Base-by-base conservation (phyloP, 2,329 filamentous ascomycete genomes). In the Calycina marina region DNA sequence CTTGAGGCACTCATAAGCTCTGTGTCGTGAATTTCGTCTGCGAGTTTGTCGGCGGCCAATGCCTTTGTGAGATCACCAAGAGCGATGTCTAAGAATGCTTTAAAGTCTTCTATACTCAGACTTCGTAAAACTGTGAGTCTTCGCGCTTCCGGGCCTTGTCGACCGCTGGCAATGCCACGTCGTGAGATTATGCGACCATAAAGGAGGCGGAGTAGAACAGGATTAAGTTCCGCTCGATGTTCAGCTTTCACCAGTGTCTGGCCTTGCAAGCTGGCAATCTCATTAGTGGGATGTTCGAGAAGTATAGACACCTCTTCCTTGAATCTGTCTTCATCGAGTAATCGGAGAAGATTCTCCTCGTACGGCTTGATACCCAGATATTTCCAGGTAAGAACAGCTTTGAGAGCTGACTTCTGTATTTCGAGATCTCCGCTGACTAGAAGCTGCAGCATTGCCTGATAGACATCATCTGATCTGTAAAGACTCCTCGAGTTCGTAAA, bases 241-340 rank as follows among this genome's bases (percentile, higher is more conserved):
- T 78, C 71, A 5, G 74, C 61, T 43, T 77, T 74, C 42, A 94
- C 78, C 34, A 76, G 58, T 36, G 74, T 74, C 12, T 81, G 76
- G 11, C 78, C 70, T n/a, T 22, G 20, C n/a, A 22, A 22, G n/a
- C 8, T 22, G n/a, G 20, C 20, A 22, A 22, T 22, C n/a, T 22
- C 20, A 22, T n/a, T n/a, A 22, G 20, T 22, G 8, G 8, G 20
- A 22, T 22, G 20, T 48, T 84, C 78, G 32, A 98, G 68, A 42
- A 98, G 79, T 4, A 90, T 73, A 1, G 84, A 78, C n/a, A 98
- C 67, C 52, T 96, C 88, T 48, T 96, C 90, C 49, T 85, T 83
- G 58, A 96, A 93, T 30, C 82, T 72, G 14, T 81, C 76, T 40
- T 96, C 90, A 43, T 98, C 90, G 6, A 96, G 68, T 2, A 98